phyloP scores from a whole-genome alignment of 257 asterid species.

The Coffea eugenioides region DNA sequence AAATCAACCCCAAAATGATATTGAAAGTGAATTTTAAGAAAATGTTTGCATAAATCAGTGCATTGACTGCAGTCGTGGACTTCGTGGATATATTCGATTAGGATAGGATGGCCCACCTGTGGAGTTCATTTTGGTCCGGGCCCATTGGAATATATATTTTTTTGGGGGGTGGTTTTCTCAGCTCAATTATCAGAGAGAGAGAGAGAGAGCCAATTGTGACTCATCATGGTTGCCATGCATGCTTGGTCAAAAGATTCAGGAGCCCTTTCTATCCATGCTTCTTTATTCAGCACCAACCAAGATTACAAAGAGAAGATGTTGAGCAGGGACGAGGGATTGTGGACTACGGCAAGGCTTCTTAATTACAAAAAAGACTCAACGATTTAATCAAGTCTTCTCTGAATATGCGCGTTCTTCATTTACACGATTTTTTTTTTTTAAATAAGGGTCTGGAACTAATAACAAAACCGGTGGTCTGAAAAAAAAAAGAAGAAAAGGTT shows the following conservation, averaged over 20 bases:
- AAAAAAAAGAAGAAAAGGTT: no score
- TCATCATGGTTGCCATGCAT: not conserved
- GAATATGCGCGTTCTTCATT: no score
- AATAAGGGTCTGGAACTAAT: no score
- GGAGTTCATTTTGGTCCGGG: not conserved
- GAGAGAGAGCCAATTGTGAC: not conserved
- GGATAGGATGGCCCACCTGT: not conserved
- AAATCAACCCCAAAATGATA: not conserved
- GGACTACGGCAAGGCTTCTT: not conserved
- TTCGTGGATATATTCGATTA: not conserved
- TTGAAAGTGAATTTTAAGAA: not conserved
- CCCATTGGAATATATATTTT: not conserved
- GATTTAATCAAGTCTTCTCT: not conserved
- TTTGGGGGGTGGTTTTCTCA: not conserved
- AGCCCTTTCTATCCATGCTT: not conserved
- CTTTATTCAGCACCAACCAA: not conserved
- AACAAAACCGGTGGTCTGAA: no score
- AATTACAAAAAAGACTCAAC: not conserved
- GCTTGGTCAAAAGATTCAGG: not conserved
- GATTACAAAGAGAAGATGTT: not conserved
- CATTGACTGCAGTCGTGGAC: constrained; percentile 3
- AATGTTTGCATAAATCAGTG: not conserved
- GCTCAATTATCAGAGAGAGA: not conserved
- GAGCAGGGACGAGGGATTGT: not conserved
- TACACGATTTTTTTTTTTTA: no score